Evolutionary conservation across 768 basidiomycete species (phyloP), one percentile per base, ranked within the genome.

Genomic region (Lepiota venenata): DNA sequence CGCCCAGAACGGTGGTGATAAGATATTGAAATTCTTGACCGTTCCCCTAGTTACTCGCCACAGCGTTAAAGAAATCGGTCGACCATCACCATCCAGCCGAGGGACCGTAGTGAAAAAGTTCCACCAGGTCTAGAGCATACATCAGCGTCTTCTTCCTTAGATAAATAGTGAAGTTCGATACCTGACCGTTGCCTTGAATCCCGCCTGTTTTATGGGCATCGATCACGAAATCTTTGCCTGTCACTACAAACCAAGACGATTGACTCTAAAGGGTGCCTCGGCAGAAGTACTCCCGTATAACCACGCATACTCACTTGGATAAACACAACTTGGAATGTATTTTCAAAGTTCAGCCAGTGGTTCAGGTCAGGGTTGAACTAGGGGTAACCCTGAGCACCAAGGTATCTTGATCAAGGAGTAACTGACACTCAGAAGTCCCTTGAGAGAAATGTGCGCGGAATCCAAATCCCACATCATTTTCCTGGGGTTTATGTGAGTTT

Each of bases 211-310:
- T 73, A 61, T 83, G 79, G 2, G 75, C 83, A 61, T 83, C 77
- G 56, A 84, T 73, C 14, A 68, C 69, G 55, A 84, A 84, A 66
- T 83, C 73, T 27, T 67, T 66, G 2, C 82, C 82, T 3, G 81
- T 81, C 35, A 84, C 69, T 47, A 84, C 78, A 59, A 84, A 84
- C 80, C 82, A 84, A 5, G 83, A 84, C 1, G 82, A 79, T 69
- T 84, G 83, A 58, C 68, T 76, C 79, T 83, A 48, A 14, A 40
- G 11, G 12, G 27, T 22, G 10, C 1, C 0, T n/a, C 29, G 29
- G 49, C 2, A 43, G 45, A 11, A 2, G 16, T 12, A 39, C 5
- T 21, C 8, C n/a, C 2, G 21, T 27, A 12, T 29, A 40, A 29
- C 45, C 6, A 25, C 18, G n/a, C 39, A 9, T 25, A 47, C 64